Base-by-base conservation (phyloP, 83 land plant species). In the Picea abies region DNA sequence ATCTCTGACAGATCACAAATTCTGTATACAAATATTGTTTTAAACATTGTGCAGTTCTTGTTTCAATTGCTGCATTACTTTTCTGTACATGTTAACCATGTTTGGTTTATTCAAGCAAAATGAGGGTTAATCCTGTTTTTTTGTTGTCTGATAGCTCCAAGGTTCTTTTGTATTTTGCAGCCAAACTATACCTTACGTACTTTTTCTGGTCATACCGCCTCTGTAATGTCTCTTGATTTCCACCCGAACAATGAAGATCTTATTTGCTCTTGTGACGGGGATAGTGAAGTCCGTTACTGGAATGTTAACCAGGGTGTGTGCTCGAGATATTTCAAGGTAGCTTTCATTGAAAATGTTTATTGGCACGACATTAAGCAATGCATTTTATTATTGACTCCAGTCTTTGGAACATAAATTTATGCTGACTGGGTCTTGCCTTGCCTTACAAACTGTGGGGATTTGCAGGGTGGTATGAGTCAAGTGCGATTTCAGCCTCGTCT, bases 191-290 rank as follows among this genome's bases (percentile, higher is more conserved):
- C 95, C n/a, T 84, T 93, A 47, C 83, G 91, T 14, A 88, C 91
- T 39, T 93, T 94, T 78, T 80, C 90, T 63, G 96, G 95, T 29
- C 96, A 94, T 86, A 72, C 82, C 23, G 89, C 80, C 5, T 83
- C 89, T 35, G 96, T 92, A 12, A 90, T 86, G 91, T 94, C 96
- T 6, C 75, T 94, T 81, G 96, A 94, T 76, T 94, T 94, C 62
- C 93, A 93, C 78, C 95, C 96, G 17, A 86, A 26, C 39, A 89
- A 84, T 39, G 89, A 56, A 56, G 58, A 93, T 79, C 76, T 94
- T 47, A 81, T 94, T 8, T 93, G 96, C 80, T 94, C 96, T 44
- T 94, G 93, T 85, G 96, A 94, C 80, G 88, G 87, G 5, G 88
- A 89, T 65, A 84, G 88, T 63, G 96, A 91, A 78, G 88, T 91